phyloP scores from a whole-genome alignment of 2,329 filamentous ascomycete species.

The Monosporascus sp. region DNA sequence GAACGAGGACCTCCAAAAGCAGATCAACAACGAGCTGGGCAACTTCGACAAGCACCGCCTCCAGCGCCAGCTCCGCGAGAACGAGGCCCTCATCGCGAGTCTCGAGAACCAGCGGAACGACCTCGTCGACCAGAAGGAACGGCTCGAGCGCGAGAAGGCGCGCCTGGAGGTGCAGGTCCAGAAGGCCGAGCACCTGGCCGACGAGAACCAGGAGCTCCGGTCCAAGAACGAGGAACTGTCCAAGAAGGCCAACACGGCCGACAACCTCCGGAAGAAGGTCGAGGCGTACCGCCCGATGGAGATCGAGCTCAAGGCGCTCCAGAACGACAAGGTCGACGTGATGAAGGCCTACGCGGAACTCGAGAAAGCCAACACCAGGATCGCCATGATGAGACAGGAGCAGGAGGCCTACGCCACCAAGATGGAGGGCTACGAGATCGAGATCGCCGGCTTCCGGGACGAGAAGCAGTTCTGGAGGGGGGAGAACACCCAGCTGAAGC shows the following conservation, averaged over 20 bases:
- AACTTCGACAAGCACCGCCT: conserved; percentile 47
- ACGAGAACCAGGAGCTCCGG: conserved; percentile 56
- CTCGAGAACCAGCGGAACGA: conserved; percentile 64
- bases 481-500: conserved; percentile 41
- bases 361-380: conserved; percentile 26
- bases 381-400: conserved; percentile 30
- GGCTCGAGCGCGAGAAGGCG: conserved; percentile 25
- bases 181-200: conserved; percentile 48
- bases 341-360: conserved; percentile 36
- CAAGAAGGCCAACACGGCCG: conserved; percentile 59
- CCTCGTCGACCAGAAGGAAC: conserved; percentile 39
- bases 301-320: conserved; percentile 50
- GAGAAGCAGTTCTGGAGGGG: conserved; percentile 36
- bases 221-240: conserved; percentile 54
- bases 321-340: conserved; percentile 50
- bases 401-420: conserved; percentile 27
- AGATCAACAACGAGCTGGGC: conserved; percentile 49
- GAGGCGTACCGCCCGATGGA: conserved; percentile 52
- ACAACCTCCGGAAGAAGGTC: conserved; percentile 59
- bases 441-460: conserved; percentile 37
- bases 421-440: conserved; percentile 31
- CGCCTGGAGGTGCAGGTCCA: conserved; percentile 43
- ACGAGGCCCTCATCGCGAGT: conserved; percentile 66
- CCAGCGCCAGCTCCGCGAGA: conserved; percentile 56
- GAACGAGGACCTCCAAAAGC: conserved; percentile 51